Evolutionary conservation across 1,284 basidiomycete species (phyloP).

Genomic region (Singerocomus inundabilis): DNA sequence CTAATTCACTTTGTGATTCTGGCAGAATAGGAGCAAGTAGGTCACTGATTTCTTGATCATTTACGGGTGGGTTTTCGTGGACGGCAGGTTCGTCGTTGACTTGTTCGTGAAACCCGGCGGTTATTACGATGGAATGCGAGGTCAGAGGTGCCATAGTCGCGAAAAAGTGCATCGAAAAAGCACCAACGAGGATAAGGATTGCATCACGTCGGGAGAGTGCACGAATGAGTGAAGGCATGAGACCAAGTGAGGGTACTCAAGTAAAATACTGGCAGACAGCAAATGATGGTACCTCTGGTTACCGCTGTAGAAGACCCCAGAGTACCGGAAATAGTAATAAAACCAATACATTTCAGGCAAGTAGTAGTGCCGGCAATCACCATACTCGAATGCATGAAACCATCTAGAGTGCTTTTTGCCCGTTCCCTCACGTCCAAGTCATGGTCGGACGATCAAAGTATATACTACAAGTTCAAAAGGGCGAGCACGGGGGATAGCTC

Average conservation of each 20-base stretch:
- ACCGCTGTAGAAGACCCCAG: background rate
- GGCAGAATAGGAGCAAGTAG: slow-evolving; percentile 1
- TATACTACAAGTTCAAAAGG: background rate
- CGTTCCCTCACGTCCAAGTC: background rate
- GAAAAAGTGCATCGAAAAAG: slow-evolving; percentile 49
- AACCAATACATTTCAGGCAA: background rate
- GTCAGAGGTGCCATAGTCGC: slow-evolving; percentile 36
- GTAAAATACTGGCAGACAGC: background rate
- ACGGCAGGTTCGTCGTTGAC: slow-evolving; percentile 16
- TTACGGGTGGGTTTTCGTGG: slow-evolving; percentile 16
- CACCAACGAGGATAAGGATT: slow-evolving; percentile 50
- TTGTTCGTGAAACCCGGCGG: slow-evolving; percentile 30
- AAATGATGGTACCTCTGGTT: background rate
- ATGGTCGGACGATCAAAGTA: background rate
- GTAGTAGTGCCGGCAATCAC: background rate
- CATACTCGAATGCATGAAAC: background rate
- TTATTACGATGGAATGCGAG: slow-evolving; percentile 38
- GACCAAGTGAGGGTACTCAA: background rate
- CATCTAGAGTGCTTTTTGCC: background rate
- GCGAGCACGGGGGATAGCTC: background rate
- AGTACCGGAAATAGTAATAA: slow-evolving; percentile 1
- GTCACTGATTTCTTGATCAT: slow-evolving; percentile 8
- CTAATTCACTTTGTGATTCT: background rate
- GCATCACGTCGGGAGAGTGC: slow-evolving; percentile 44
- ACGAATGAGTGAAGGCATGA: slow-evolving; percentile 30